Percentiles rank a stretch among this genome's conserved stretches.
These are phyloP conservation scores for Neolentinus lepideus DNA, from an alignment of 1,284 basidiomycete genomes.

Conservation along the genomic window DNA sequence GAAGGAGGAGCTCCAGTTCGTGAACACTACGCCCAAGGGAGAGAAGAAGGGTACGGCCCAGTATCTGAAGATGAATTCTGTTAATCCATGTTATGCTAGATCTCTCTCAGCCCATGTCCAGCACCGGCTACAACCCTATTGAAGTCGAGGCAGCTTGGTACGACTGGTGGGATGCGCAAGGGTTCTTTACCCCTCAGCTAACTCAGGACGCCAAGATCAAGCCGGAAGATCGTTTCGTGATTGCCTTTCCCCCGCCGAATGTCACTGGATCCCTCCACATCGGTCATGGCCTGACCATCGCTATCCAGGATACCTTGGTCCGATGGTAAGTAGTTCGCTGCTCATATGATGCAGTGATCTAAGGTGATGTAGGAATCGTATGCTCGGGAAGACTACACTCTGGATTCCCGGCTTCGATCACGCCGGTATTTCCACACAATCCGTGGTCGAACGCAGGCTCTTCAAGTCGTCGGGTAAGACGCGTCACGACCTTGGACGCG, in stretches of 20 bases:
- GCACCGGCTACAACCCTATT: slow-evolving; percentile 84
- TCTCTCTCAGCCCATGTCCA: slow-evolving; percentile 81
- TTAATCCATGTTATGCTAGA: slow-evolving; percentile 39
- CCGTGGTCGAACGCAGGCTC: slow-evolving; percentile 93
- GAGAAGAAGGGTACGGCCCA: slow-evolving; percentile 78
- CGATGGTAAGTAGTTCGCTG: slow-evolving; percentile 61
- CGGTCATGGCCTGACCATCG: slow-evolving; percentile 90
- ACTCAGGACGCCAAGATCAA: slow-evolving; percentile 49
- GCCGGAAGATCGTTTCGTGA: slow-evolving; percentile 72
- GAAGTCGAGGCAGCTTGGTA: slow-evolving; percentile 97
- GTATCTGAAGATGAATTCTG: background rate
- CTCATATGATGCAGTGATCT: background rate
- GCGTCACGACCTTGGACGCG: slow-evolving; percentile 91
- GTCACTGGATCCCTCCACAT: slow-evolving; percentile 97
- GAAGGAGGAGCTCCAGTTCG: slow-evolving; percentile 62
- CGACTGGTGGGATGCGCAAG: slow-evolving; percentile 93
- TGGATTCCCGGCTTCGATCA: slow-evolving; percentile 98
- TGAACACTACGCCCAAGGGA: slow-evolving; percentile 82
- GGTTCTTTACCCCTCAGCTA: slow-evolving; percentile 84
- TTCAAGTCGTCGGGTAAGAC: slow-evolving; percentile 82
- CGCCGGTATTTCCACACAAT: slow-evolving; percentile 97
- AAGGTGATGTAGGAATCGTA: slow-evolving; percentile 71
- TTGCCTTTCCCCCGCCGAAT: slow-evolving; percentile 95
- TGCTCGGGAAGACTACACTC: slow-evolving; percentile 89
- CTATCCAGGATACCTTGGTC: slow-evolving; percentile 87